Conservation (phyloP, 345 rosid species). For the Boechera stricta region DNA sequence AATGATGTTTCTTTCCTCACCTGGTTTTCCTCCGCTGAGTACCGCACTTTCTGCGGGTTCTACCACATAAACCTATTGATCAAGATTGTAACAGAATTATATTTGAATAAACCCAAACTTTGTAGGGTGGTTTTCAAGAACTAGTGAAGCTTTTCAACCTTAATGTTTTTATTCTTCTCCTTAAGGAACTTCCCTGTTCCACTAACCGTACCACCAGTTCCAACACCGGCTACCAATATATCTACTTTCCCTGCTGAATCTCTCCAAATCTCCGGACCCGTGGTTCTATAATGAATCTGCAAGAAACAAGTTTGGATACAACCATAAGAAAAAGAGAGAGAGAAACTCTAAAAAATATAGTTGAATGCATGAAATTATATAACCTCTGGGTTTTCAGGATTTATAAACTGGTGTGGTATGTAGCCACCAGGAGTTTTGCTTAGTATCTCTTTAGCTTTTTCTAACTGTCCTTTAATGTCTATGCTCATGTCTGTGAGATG, state of each 20-base stretch:
- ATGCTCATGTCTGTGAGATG: conserved; percentile 50
- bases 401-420: conserved; percentile 46
- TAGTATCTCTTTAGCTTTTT: conserved; percentile 62
- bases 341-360: neutral
- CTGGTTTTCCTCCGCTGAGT: conserved; percentile 45
- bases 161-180: conserved; percentile 61
- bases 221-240: conserved; percentile 57
- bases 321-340: neutral
- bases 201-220: conserved; percentile 69
- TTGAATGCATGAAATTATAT: neutral
- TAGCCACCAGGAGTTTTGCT: conserved; percentile 61
- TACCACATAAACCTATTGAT: conserved; percentile 42
- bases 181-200: conserved; percentile 74
- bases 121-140: neutral
- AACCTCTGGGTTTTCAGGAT: conserved; percentile 71
- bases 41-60: conserved; percentile 49
- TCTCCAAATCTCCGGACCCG: conserved; percentile 79
- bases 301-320: conserved; percentile 3
- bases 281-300: conserved; percentile 77
- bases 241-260: conserved; percentile 62
- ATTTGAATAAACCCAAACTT: too few species aligned
- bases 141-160: conserved; percentile 46
- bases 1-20: conserved; percentile 20
- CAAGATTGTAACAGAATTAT: conserved; percentile 12
- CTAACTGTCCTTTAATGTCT: conserved; percentile 51